A percentile compares a stretch with the other conserved stretches of the same genome.
phyloP scores from a whole-genome alignment of 2,329 filamentous ascomycete species.

The Penicillium paneum region DNA sequence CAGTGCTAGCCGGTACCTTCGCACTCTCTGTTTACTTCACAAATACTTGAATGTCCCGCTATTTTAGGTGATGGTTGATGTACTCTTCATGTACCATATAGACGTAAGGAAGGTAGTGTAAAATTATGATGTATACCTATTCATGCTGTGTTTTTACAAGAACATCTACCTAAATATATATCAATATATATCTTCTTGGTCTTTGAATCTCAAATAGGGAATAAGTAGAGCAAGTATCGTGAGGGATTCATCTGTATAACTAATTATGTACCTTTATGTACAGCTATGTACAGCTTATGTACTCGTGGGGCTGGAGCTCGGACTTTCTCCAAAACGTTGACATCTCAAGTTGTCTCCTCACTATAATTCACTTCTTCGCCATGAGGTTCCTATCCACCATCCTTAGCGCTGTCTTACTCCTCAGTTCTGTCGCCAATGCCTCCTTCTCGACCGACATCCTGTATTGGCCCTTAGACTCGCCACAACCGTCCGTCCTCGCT shows the following conservation, averaged over 20 bases:
- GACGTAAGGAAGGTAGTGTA: not conserved
- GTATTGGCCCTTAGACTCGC: slow-evolving; percentile 36
- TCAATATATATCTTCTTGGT: too few relatives aligned
- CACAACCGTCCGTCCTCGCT: slow-evolving; percentile 38
- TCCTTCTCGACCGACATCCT: slow-evolving; percentile 34
- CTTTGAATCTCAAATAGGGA: not conserved
- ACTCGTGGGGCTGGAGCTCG: not conserved
- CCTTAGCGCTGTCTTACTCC: slow-evolving; percentile 13
- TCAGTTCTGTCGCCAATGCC: slow-evolving; percentile 17
- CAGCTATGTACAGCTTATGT: not conserved
- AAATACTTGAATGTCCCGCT: not conserved
- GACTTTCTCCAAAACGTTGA: not conserved
- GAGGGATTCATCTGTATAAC: too few relatives aligned
- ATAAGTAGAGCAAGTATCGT: not conserved
- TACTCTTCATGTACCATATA: not conserved
- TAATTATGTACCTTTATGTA: too few relatives aligned
- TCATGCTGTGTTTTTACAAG: too few relatives aligned
- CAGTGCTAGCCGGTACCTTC: slow-evolving; percentile 9
- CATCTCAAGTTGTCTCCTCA: not conserved
- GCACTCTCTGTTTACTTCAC: not conserved
- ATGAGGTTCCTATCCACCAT: slow-evolving; percentile 22
- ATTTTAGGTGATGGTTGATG: rapidly evolving
- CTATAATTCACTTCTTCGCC: not conserved
- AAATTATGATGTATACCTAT: too few relatives aligned
- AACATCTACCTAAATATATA: too few relatives aligned